Evolutionary conservation across 306 rosid species (phyloP).

Genomic region (Cucumis sativus): DNA sequence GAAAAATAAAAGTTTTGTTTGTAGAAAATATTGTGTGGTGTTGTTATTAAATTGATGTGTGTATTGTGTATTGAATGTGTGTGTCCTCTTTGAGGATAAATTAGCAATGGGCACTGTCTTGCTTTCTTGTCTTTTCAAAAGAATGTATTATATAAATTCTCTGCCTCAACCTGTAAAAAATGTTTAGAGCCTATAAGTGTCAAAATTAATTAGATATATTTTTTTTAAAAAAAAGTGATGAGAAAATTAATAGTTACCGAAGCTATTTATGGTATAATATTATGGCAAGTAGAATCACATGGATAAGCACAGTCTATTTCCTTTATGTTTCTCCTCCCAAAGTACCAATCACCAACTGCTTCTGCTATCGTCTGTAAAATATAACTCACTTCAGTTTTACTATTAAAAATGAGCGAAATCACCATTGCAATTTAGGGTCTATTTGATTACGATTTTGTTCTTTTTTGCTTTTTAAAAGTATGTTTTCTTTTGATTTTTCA

Average conservation of each 20-base stretch:
- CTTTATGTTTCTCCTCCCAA: slow-evolving; percentile 41
- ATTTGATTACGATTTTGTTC: no score
- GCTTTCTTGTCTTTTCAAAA: background rate
- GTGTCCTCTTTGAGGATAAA: background rate
- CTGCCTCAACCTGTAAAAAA: background rate
- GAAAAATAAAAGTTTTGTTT: background rate
- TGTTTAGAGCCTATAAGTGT: background rate
- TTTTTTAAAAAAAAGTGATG: background rate
- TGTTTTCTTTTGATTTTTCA: no score
- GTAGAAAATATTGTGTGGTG: background rate
- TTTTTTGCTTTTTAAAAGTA: no score
- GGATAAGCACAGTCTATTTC: slow-evolving; percentile 81
- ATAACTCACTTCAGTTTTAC: background rate
- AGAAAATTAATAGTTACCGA: background rate
- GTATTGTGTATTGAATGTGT: background rate
- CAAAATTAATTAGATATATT: background rate
- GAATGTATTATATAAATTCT: background rate
- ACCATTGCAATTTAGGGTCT: no score
- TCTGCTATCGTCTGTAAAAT: slow-evolving; percentile 68
- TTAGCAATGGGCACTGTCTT: background rate
- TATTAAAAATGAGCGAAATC: no score
- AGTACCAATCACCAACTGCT: slow-evolving; percentile 96
- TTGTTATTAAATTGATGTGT: background rate
- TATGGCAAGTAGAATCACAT: slow-evolving; percentile 70
- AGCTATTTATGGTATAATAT: slow-evolving; percentile 33